These are phyloP conservation scores for Aeminium ludgeri DNA, from an alignment of 495 filamentous ascomycete species.

Conservation along the genomic window DNA sequence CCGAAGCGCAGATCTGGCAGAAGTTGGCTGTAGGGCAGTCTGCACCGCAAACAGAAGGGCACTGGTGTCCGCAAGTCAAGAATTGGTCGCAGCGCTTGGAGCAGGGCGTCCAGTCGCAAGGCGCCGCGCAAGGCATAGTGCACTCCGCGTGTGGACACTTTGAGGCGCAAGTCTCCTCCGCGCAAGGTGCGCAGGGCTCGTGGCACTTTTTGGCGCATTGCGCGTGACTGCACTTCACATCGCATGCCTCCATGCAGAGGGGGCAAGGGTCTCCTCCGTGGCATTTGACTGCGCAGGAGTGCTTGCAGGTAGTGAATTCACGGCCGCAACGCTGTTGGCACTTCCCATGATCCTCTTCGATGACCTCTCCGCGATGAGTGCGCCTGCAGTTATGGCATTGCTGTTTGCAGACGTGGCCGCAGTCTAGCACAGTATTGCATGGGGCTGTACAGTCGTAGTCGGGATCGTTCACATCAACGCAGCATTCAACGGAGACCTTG, in stretches of 20 bases:
- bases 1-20: slow-evolving; percentile 39
- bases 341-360: slow-evolving; percentile 28
- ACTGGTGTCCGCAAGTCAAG: slow-evolving; percentile 38
- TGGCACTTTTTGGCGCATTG: slow-evolving; percentile 39
- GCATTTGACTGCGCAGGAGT: slow-evolving; percentile 37
- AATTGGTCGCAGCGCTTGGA: slow-evolving; percentile 39
- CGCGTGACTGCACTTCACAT: slow-evolving; percentile 46
- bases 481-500: slow-evolving; percentile 33
- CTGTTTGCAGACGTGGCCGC: slow-evolving; percentile 44
- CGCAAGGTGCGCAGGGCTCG: slow-evolving; percentile 52
- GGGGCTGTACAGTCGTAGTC: slow-evolving; percentile 29
- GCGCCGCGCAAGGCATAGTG: slow-evolving; percentile 49
- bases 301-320: slow-evolving; percentile 38
- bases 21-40: slow-evolving; percentile 36
- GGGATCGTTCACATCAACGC: slow-evolving; percentile 23
- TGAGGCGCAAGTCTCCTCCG: slow-evolving; percentile 37
- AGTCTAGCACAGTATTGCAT: slow-evolving; percentile 34
- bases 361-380: slow-evolving; percentile 15
- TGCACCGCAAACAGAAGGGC: slow-evolving; percentile 52
- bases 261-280: slow-evolving; percentile 37
- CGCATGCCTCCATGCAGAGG: slow-evolving; percentile 39
- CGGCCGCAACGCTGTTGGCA: slow-evolving; percentile 40
- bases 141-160: slow-evolving; percentile 36
- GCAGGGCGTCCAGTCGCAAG: slow-evolving; percentile 49
- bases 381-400: slow-evolving; percentile 35